Percentiles rank a stretch among this genome's conserved stretches.
phyloP scores from a whole-genome alignment of 805 yeast genomes.

The Clavispora phyllophila region DNA sequence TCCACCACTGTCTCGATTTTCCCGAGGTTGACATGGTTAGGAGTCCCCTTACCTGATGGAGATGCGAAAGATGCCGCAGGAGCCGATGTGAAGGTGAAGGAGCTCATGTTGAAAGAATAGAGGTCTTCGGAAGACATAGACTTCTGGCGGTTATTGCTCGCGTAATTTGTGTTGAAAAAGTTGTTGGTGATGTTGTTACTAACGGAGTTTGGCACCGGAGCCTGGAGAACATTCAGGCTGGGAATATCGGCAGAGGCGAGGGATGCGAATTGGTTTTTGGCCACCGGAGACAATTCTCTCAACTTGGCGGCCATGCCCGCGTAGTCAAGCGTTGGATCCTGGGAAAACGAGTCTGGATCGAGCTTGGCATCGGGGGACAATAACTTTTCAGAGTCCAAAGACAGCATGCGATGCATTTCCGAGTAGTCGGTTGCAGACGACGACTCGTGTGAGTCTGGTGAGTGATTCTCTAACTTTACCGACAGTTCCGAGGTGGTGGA shows the following conservation, averaged over 20 bases:
- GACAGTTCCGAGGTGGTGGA: constrained; percentile 2
- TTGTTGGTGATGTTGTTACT: constrained; percentile 34
- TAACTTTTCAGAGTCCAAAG: background rate
- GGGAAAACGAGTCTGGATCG: background rate
- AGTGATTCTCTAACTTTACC: background rate
- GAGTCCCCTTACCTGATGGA: background rate
- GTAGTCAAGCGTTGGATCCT: background rate
- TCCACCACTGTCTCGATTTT: background rate
- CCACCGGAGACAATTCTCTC: background rate
- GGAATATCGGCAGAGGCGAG: background rate
- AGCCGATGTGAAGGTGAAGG: constrained; percentile 28
- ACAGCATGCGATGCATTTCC: background rate
- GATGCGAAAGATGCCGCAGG: constrained; percentile 1
- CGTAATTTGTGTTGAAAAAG: constrained; percentile 28
- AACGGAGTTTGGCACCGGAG: constrained; percentile 23
- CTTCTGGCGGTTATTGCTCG: constrained; percentile 5
- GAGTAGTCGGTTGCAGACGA: background rate
- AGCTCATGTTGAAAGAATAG: constrained; percentile 29
- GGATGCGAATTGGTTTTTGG: background rate
- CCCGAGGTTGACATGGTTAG: background rate
- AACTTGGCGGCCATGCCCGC: background rate
- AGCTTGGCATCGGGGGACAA: background rate
- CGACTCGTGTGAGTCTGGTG: background rate
- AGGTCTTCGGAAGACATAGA: constrained; percentile 21
- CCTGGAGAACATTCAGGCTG: constrained; percentile 16